Percentiles rank a stretch among this genome's conserved stretches.
phyloP scores from a whole-genome alignment of 371 early-diverging fungal species.

The Mortierella sp. region DNA sequence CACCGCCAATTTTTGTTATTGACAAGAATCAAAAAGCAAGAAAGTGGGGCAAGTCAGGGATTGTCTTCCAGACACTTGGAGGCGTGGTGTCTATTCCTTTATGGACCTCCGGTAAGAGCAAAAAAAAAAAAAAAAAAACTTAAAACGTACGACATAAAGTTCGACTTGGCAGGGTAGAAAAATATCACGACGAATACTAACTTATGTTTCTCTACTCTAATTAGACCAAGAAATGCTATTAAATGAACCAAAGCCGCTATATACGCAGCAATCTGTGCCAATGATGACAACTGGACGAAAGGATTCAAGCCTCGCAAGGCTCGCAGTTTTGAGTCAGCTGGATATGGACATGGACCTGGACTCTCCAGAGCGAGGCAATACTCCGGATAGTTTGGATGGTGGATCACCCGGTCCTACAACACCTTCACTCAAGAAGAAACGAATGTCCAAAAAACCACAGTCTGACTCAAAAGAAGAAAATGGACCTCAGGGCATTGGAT shows the following conservation, averaged over 20 bases:
- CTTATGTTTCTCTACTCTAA: neutral
- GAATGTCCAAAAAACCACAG: conserved; percentile 11
- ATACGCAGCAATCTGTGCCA: conserved; percentile 20
- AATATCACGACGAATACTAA: neutral
- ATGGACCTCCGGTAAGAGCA: conserved; percentile 35
- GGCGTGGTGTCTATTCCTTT: conserved; percentile 33
- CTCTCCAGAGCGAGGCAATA: conserved; percentile 53
- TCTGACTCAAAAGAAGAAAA: neutral
- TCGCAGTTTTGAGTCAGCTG: conserved; percentile 48
- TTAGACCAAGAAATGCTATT: conserved; percentile 54
- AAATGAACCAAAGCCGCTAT: conserved; percentile 40
- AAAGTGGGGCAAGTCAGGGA: conserved; percentile 30
- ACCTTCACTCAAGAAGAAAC: conserved; percentile 34
- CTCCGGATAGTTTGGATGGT: conserved; percentile 46
- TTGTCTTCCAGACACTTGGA: conserved; percentile 32
- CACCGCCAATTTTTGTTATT: conserved; percentile 25
- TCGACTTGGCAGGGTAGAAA: neutral
- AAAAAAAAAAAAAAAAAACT: neutral
- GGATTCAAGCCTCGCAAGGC: conserved; percentile 28
- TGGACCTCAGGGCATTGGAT: neutral
- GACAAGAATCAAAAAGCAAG: conserved; percentile 37
- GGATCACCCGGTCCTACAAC: conserved; percentile 24
- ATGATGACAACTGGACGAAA: conserved; percentile 17
- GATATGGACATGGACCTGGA: conserved; percentile 28
- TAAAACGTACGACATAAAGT: neutral